Base-by-base conservation (phyloP, 2,329 filamentous ascomycete genomes). In the Calcarisporium arbuscula region DNA sequence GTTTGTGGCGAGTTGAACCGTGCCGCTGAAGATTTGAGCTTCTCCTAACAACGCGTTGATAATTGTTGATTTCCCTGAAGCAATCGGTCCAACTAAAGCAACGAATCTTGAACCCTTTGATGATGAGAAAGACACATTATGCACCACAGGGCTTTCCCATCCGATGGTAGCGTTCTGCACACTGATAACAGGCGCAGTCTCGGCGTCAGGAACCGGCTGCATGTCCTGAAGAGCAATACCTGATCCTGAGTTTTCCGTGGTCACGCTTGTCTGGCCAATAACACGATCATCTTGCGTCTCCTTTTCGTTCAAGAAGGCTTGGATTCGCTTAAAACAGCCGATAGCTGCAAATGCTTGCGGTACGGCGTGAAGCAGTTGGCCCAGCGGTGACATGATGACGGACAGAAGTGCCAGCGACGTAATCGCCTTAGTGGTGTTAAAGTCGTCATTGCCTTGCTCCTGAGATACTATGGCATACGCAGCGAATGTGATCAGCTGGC, bases 1-100 rank as follows among this genome's bases (percentile, higher is more conserved):
- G 5, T 26, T 19, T 37, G 10, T 10, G 9, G 19, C 26, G 6
- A 36, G 5, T 16, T 19, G 17, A 7, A 52, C 42, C 3, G 35
- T 35, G 2, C 51, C 53, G n/a, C 28, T 34, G 14, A 29, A 17
- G 19, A 38, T 35, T 4, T 50, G 37, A 4, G 43, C 44, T 36
- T 56, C 56, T 3, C 54, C 54, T 2, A 61, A 45, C 2, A 62
- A 35, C 2, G 49, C 45, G 34, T 54, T 47, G 35, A 51, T 45
- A 1, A 60, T 32, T 4, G 53, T 54, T 0, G 54, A 55, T 34
- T 64, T 48, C 3, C 45, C 44, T 1, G 36, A 46, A 21, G 21
- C 38, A 29, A 36, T 21, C 18, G 29, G 38, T 21, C 30, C 28
- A 14, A 34, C n/a, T 19, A 35, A 20, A 28, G 29, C 28, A 35